phyloP scores from a whole-genome alignment of 495 filamentous ascomycete species.

The Neurospora pannonica region DNA sequence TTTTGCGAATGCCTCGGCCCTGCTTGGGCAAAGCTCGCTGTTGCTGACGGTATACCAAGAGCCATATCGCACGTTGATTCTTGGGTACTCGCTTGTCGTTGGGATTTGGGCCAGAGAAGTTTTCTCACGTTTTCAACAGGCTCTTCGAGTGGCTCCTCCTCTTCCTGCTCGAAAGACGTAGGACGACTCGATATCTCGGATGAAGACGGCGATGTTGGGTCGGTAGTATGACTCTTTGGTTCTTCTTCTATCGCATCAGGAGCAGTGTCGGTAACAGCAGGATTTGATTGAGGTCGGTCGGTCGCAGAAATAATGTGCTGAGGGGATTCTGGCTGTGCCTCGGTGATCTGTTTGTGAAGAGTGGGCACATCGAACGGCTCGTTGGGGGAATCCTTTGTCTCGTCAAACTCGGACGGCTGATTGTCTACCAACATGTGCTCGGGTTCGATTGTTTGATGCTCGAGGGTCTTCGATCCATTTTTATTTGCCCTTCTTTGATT shows the following conservation, averaged over 20 bases:
- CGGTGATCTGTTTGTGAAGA: neutral
- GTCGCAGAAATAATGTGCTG: neutral
- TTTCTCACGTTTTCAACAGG: neutral
- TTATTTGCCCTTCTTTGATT: neutral
- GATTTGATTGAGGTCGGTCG: neutral
- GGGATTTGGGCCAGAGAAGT: conserved; percentile 18
- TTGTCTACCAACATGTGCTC: neutral
- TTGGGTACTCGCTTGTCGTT: neutral
- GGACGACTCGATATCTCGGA: neutral
- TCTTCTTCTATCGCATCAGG: neutral
- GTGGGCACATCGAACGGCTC: neutral
- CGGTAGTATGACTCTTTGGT: neutral
- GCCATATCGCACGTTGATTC: neutral
- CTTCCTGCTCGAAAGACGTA: neutral
- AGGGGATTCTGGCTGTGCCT: neutral
- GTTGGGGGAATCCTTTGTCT: neutral
- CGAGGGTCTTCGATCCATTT: neutral
- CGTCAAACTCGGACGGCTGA: neutral
- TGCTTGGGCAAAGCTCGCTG: conserved; percentile 1
- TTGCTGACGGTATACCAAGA: neutral
- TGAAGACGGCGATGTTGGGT: neutral
- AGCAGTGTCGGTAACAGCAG: neutral
- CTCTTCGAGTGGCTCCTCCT: neutral
- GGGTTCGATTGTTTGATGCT: neutral
- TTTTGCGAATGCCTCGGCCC: neutral